Conservation (phyloP, 176 grass and related monocot genomes). For the Cymbopogon citratus region DNA sequence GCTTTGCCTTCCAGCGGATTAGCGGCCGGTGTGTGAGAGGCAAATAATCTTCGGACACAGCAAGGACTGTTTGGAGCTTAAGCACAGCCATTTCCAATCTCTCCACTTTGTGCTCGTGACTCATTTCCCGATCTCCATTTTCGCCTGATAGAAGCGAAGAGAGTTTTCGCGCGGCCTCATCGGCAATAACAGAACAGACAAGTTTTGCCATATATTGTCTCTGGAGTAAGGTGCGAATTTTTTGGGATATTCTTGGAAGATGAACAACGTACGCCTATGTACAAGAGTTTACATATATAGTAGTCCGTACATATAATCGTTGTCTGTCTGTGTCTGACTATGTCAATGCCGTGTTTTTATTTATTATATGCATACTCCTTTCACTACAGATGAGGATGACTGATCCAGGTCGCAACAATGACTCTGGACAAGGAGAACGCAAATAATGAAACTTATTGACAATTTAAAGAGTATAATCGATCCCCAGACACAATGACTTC, state of each 20-base stretch:
- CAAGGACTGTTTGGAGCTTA: neutral
- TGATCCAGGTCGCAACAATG: no score
- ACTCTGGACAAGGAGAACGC: no score
- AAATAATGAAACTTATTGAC: no score
- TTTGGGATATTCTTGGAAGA: neutral
- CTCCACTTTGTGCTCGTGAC: neutral
- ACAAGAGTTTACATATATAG: no score
- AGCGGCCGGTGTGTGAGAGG: neutral
- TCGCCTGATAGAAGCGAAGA: neutral
- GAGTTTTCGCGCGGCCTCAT: neutral
- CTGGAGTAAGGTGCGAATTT: neutral
- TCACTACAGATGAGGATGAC: no score
- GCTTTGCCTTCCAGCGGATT: conserved; percentile 9
- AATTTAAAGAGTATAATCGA: no score
- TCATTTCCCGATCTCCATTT: neutral
- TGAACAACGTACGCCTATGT: neutral
- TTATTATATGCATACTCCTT: no score
- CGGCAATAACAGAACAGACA: neutral
- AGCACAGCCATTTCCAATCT: conserved; percentile 2
- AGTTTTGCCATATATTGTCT: conserved; percentile 5
- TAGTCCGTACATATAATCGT: no score
- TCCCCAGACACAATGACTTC: no score
- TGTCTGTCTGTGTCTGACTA: no score
- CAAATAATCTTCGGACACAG: conserved; percentile 2
- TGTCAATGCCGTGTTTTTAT: no score